Evolutionary conservation across 1,284 basidiomycete species (phyloP).

Genomic region (Marasmius fiardii): DNA sequence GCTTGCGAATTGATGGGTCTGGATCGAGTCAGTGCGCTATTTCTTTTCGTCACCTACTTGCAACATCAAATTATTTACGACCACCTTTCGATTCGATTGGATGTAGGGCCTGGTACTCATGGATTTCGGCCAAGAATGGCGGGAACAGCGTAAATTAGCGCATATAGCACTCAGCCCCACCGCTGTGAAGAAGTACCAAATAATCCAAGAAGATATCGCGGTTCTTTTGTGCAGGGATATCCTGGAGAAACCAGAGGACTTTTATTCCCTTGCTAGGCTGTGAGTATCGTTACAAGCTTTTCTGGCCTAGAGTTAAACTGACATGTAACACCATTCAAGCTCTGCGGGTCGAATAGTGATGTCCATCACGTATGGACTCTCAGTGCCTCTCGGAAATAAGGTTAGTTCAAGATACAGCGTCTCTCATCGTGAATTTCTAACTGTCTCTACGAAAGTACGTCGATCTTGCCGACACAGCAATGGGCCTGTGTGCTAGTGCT

Average conservation of each 20-base stretch:
- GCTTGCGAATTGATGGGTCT: slow-evolving; percentile 32
- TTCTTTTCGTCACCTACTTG: not conserved
- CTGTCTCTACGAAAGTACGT: slow-evolving; percentile 21
- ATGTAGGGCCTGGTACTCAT: slow-evolving; percentile 21
- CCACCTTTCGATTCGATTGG: too few relatives aligned
- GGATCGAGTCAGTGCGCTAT: slow-evolving; percentile 17
- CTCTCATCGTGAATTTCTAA: not conserved
- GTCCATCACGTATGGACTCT: slow-evolving; percentile 24
- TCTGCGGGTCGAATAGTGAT: slow-evolving; percentile 20
- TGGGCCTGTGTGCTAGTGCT: slow-evolving; percentile 18
- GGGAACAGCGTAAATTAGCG: slow-evolving; percentile 20
- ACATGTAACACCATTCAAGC: slow-evolving; percentile 8
- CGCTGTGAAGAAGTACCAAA: slow-evolving; percentile 22
- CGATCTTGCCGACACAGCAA: slow-evolving; percentile 19
- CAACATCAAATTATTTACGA: not conserved
- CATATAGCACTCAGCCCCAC: slow-evolving; percentile 20
- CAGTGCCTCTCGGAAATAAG: slow-evolving; percentile 10
- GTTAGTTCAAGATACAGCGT: slow-evolving; percentile 16
- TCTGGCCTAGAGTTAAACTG: not conserved
- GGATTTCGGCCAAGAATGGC: slow-evolving; percentile 23
- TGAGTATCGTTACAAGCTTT: slow-evolving; percentile 12
- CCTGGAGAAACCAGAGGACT: slow-evolving; percentile 19
- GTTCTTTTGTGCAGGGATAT: slow-evolving; percentile 15
- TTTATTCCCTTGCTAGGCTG: slow-evolving; percentile 23
- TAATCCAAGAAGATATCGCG: slow-evolving; percentile 19